Base-by-base conservation (phyloP, 1,284 basidiomycete genomes). In the Cutaneotrichosporon arboriforme region DNA sequence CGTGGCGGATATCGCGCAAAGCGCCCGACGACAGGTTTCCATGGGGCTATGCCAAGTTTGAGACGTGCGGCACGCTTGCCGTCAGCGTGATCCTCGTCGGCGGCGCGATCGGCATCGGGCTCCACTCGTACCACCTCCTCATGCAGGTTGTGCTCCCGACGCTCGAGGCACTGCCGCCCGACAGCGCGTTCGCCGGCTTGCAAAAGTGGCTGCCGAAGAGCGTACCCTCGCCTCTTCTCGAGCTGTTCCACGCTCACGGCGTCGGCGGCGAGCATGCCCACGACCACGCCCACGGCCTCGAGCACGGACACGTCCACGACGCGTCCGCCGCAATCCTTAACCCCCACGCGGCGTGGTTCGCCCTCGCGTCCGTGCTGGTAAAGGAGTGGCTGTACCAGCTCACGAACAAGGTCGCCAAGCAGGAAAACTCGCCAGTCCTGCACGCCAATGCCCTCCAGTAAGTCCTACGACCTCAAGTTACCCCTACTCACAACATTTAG, bases 341-440 rank as follows among this genome's bases (percentile, higher is more conserved):
- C 70, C 88, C 90, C 15, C 93, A 97, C 66, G 94, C 96, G 17
- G 91, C 93, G 45, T 97, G 92, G 90, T 94, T 97, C 65, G 94
- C 94, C 1, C 82, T 85, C 0, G 71, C 85, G 33, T 85, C 87
- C 58, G 84, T 97, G 2, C 54, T 88, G 1, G 76, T 83, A 58
- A 98, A 98, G 70, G 96, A 98, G 75, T 96, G 87, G 86, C 75
- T 98, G 22, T 97, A 93, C 74, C 80, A 90, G 50, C 77, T 85
- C 46, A 96, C 91, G 46, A 86, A 86, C 68, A 83, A 82, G 57
- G 91, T 97, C 23, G 94, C 94, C 7, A 83, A 87, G 57, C 83
- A 90, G 65, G 91, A 97, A 72, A 84, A 86, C 65, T 90, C 87
- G 67, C 87, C 89, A 2, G 94, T 98, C 0, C 77, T 98, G 41